Base-by-base conservation (phyloP, 768 basidiomycete species). In the Phallus indusiatus region DNA sequence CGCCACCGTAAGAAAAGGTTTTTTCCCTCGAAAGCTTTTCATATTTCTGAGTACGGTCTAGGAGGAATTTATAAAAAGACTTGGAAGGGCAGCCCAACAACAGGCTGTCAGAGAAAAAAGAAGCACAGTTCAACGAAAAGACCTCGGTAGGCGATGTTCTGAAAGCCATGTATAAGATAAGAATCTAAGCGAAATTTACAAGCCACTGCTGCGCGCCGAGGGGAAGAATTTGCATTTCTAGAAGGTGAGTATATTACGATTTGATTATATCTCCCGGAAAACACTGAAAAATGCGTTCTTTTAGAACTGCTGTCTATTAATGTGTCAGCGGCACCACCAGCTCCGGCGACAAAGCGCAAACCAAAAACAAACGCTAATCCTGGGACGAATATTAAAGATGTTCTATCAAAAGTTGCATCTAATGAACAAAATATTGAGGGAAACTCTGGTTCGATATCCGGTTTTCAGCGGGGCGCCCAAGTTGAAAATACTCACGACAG, bases 11-110 rank as follows among this genome's bases (percentile, higher is more conserved):
- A 62, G 70, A 64, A 11, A 16, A 59, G 18, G 14, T 6, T 37
- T 60, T 17, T 60, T 24, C 24, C 7, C 10, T 59, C 20, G 8
- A 28, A 46, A n/a, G 12, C 6, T 6, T 4, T 20, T 18, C 22
- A 14, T 57, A 6, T 42, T 42, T 12, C 4, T 4, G 12, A 5
- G 12, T 42, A 42, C 42, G n/a, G 10, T 10, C 11, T 42, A 74
- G 57, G 93, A 95, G 71, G 86, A 91, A 69, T 94, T 95, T 63
- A 85, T 94, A 55, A 84, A 81, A 68, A 79, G 84, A 53, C 72
- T 94, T 28, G 78, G 81, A 34, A 81, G 86, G 58, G 86, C 88
- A 6, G 81, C 80, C n/a, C 83, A 88, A 62, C 78, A 74, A 55
- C 78, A 83, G 14, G 89, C 92, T 5, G 77, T 80, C 59, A 73